A percentile compares a stretch with the other conserved stretches of the same genome.
Conservation (phyloP, 1,139 yeast genomes). For the Magnusiomyces magnusii region DNA sequence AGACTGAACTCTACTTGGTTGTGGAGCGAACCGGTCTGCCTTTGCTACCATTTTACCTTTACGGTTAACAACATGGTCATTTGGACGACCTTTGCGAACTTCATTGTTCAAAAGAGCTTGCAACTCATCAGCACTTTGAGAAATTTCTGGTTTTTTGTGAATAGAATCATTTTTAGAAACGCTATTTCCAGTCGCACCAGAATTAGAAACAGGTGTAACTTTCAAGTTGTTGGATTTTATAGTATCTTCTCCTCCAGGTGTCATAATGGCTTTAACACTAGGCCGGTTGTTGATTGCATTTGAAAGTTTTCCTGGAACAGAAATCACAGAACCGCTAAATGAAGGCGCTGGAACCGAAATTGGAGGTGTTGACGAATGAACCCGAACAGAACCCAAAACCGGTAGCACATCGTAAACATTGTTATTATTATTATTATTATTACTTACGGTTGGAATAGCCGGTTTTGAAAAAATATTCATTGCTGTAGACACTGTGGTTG, state of each 20-base stretch:
- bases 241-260: background rate
- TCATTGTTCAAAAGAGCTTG: background rate
- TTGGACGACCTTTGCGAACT: background rate
- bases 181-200: background rate
- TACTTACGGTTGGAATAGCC: background rate
- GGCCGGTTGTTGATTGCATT: background rate
- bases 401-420: background rate
- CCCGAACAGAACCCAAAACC: background rate
- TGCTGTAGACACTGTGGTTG: background rate
- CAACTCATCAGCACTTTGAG: background rate
- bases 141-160: background rate
- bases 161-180: background rate
- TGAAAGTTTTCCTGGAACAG: background rate
- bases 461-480: background rate
- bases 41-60: background rate
- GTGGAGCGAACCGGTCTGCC: background rate
- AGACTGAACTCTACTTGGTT: background rate
- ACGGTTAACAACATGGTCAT: background rate
- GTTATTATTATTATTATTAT: no score
- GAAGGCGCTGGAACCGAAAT: background rate
- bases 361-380: background rate
- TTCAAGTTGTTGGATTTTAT: background rate
- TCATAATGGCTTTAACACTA: background rate
- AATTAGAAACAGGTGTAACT: background rate
- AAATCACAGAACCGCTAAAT: background rate